These are phyloP conservation scores for Apium graveolens DNA, from an alignment of 129 eudicot species.

Conservation along the genomic window DNA sequence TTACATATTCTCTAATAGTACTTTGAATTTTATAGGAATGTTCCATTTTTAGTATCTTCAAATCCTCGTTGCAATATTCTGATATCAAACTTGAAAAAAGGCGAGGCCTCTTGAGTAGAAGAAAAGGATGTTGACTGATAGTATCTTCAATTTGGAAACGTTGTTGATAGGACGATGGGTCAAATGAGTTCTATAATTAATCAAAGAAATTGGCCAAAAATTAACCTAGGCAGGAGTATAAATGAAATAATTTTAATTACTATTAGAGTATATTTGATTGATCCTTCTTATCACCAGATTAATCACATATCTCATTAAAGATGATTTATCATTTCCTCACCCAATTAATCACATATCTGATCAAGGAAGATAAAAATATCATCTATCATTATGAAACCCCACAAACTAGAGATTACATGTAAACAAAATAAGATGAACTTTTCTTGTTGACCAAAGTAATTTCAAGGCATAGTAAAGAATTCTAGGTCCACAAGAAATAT, in stretches of 20 bases:
- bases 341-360: neutral
- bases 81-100: no score
- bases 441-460: neutral
- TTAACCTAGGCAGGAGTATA: neutral
- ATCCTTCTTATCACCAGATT: no score
- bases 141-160: no score
- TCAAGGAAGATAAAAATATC: neutral
- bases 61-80: no score
- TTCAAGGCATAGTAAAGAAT: neutral
- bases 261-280: neutral
- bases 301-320: neutral
- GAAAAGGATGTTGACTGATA: no score
- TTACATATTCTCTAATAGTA: no score
- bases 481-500: neutral
- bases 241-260: neutral
- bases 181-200: neutral
- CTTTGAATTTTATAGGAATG: no score
- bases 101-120: no score
- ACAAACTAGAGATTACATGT: neutral
- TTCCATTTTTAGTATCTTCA: no score
- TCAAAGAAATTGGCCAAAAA: neutral
- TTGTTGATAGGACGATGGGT: no score
- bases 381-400: no score
- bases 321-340: neutral
- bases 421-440: neutral